Conservation (phyloP, 257 asterid genomes). For the Sherardia arvensis region DNA sequence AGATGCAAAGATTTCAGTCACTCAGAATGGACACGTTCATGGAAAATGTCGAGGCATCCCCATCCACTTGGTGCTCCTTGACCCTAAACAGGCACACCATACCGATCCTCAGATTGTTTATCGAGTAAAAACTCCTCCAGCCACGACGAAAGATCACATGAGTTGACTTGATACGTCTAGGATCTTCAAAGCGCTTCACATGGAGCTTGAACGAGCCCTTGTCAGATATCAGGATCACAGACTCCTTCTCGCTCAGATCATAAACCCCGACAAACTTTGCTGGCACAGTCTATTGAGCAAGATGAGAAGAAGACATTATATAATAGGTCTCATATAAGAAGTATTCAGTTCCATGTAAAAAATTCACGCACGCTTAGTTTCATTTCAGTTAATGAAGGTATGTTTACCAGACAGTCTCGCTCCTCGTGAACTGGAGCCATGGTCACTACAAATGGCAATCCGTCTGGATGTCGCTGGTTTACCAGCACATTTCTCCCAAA, state of each 20-base stretch:
- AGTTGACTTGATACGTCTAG: neutral
- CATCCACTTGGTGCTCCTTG: neutral
- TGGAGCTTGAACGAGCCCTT: neutral
- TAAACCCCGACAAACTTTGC: neutral
- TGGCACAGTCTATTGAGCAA: neutral
- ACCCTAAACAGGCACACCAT: neutral
- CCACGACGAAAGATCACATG: neutral
- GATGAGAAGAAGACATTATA: neutral
- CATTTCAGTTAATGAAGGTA: neutral
- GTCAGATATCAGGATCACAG: neutral
- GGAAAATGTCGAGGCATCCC: neutral
- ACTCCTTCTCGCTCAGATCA: neutral
- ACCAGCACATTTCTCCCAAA: neutral
- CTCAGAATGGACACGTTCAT: neutral
- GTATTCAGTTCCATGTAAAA: neutral
- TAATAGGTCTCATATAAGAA: too few species aligned
- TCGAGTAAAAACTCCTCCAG: neutral
- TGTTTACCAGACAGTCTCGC: neutral
- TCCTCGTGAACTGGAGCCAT: neutral
- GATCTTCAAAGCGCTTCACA: neutral
- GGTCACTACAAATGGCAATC: neutral
- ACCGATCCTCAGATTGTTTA: neutral
- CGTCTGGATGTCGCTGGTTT: neutral
- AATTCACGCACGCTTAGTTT: neutral
- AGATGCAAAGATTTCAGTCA: neutral